phyloP scores from a whole-genome alignment of 805 yeast species.

The Torulaspora franciscae region DNA sequence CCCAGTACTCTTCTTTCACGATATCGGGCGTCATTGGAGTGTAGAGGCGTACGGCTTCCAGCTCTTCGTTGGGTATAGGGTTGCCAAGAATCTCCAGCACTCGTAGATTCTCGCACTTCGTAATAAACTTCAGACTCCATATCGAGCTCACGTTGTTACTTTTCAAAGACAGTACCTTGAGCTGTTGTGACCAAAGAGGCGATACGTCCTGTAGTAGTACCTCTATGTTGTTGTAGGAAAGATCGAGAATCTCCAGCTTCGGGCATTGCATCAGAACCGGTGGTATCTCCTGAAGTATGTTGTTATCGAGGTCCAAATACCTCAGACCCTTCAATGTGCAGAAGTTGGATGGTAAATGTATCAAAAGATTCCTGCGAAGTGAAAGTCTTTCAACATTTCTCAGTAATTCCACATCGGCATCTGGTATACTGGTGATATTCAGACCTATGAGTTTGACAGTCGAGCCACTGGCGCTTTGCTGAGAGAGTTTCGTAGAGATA shows the following conservation, averaged over 20 bases:
- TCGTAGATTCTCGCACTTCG: constrained; percentile 48
- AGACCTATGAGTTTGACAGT: constrained; percentile 40
- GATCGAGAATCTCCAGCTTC: constrained; percentile 59
- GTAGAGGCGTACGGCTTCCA: constrained; percentile 38
- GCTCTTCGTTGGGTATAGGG: constrained; percentile 49
- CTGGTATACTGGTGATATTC: constrained; percentile 38
- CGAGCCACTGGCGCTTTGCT: constrained; percentile 15
- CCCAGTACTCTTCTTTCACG: constrained; percentile 38
- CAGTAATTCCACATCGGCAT: constrained; percentile 38
- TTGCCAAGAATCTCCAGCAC: constrained; percentile 60
- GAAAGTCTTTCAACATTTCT: constrained; percentile 46
- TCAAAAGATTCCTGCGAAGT: constrained; percentile 48
- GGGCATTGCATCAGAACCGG: constrained; percentile 36
- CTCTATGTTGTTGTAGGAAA: constrained; percentile 52
- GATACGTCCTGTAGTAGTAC: constrained; percentile 43
- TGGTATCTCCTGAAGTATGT: constrained; percentile 53
- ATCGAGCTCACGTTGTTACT: constrained; percentile 47
- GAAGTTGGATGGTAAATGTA: constrained; percentile 46
- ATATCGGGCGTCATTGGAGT: constrained; percentile 38
- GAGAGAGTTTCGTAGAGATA: constrained; percentile 14
- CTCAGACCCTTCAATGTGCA: constrained; percentile 42
- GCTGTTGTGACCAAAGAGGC: constrained; percentile 38
- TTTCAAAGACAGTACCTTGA: constrained; percentile 57
- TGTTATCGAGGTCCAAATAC: constrained; percentile 63
- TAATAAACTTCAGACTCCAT: constrained; percentile 49